Conservation (phyloP, 2,329 filamentous ascomycete species). For the Arthrinium phaeospermum region DNA sequence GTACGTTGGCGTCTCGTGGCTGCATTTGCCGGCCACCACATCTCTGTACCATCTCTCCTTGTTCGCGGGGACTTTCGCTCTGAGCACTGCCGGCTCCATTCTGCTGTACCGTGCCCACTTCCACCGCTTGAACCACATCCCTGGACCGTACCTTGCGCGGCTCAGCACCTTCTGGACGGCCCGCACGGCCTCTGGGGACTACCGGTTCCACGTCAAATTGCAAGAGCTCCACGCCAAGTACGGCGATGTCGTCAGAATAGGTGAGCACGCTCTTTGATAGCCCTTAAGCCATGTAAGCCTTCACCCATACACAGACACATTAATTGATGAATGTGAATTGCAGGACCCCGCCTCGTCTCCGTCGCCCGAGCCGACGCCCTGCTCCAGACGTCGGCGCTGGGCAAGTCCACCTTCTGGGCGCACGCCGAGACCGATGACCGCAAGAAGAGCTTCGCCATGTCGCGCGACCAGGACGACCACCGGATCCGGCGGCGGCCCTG, state of each 20-base stretch:
- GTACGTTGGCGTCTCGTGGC: background rate
- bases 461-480: constrained; percentile 24
- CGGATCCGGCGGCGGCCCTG: constrained; percentile 22
- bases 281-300: background rate
- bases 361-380: constrained; percentile 23
- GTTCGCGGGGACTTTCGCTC: background rate
- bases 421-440: constrained; percentile 20
- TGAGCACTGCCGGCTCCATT: constrained; percentile 19
- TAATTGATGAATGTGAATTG: background rate
- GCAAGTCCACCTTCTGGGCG: constrained; percentile 22
- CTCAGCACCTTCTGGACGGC: constrained; percentile 23
- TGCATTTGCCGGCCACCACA: background rate
- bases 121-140: constrained; percentile 22
- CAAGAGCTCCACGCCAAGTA: constrained; percentile 17
- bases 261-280: background rate
- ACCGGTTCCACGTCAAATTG: constrained; percentile 19
- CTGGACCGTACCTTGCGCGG: constrained; percentile 22
- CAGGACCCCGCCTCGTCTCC: constrained; percentile 23
- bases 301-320: background rate
- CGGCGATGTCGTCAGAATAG: constrained; percentile 24
- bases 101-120: constrained; percentile 23
- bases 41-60: background rate
- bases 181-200: constrained; percentile 20
- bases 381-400: constrained; percentile 15
- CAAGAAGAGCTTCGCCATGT: constrained; percentile 22